Conservation (phyloP, 306 rosid species). For the Datisca glomerata region DNA sequence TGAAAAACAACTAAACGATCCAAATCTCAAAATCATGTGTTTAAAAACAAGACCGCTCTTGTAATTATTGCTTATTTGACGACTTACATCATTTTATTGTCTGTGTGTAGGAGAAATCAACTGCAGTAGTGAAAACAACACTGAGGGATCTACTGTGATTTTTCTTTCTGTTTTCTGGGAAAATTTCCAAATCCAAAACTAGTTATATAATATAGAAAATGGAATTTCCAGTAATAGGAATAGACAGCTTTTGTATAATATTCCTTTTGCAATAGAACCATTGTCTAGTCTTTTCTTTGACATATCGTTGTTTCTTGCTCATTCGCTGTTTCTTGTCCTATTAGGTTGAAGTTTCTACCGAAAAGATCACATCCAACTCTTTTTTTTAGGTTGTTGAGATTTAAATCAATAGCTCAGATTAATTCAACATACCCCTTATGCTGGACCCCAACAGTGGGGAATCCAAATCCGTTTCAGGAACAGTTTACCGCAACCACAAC, state of each 20-base stretch:
- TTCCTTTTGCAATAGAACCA: no score
- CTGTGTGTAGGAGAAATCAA: constrained; percentile 31
- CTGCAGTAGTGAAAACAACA: constrained; percentile 26
- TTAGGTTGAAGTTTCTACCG: no score
- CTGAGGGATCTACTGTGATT: constrained; percentile 43
- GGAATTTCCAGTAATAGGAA: not conserved
- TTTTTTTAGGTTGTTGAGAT: no score
- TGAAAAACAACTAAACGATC: no score
- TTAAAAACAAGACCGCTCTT: not conserved
- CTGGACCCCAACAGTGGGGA: no score
- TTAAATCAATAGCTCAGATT: no score
- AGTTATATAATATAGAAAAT: constrained; percentile 15
- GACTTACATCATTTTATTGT: constrained; percentile 3
- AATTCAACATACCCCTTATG: no score
- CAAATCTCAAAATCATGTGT: no score
- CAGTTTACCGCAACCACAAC: no score
- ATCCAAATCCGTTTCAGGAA: no score
- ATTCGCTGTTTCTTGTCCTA: no score
- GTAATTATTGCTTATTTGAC: not conserved
- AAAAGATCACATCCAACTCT: no score
- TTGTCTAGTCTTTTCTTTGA: not conserved
- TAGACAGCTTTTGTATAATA: not conserved
- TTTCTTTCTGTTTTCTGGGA: not conserved
- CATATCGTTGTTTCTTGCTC: not conserved
- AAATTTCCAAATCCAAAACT: constrained; percentile 1